These are phyloP conservation scores for Sisymbrium irio DNA, from an alignment of 345 rosid species.

Conservation along the genomic window DNA sequence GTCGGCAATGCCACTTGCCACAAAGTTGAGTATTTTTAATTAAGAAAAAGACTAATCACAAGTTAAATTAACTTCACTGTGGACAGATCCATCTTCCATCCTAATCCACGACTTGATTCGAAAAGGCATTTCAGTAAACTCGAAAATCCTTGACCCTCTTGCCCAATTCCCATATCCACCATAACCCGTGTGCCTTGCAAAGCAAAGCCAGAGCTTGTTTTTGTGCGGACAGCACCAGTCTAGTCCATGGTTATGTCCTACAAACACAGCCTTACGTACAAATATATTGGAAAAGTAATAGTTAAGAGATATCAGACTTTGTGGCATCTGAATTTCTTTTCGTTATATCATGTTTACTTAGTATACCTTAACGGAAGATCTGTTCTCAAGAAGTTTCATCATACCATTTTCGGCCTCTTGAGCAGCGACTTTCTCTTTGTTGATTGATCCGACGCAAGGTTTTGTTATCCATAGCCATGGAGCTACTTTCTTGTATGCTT, in stretches of 20 bases:
- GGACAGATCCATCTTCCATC: slow-evolving; percentile 73
- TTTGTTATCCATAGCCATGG: slow-evolving; percentile 47
- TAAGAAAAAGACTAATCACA: neutral
- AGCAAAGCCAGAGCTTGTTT: slow-evolving; percentile 80
- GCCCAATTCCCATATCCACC: slow-evolving; percentile 89
- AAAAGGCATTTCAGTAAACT: slow-evolving; percentile 62
- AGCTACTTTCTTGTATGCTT: slow-evolving; percentile 73
- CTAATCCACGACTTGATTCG: slow-evolving; percentile 78
- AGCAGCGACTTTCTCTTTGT: slow-evolving; percentile 70
- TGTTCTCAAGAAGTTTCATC: slow-evolving; percentile 51
- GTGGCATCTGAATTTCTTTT: neutral
- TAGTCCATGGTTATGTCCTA: slow-evolving; percentile 91
- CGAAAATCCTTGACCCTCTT: slow-evolving; percentile 79
- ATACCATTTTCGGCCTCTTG: slow-evolving; percentile 79
- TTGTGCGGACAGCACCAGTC: slow-evolving; percentile 91
- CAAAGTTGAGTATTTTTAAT: neutral
- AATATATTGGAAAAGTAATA: neutral
- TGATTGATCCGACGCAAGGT: slow-evolving; percentile 88
- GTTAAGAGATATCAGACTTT: neutral
- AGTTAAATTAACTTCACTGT: slow-evolving; percentile 57
- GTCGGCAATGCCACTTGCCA: neutral
- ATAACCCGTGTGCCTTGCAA: slow-evolving; percentile 81
- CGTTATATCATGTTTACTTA: neutral
- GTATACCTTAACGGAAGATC: slow-evolving; percentile 75
- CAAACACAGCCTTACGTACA: slow-evolving; percentile 69